These are phyloP conservation scores for Cytospora leucostoma DNA, from an alignment of 2,329 filamentous ascomycete species.

Conservation along the genomic window DNA sequence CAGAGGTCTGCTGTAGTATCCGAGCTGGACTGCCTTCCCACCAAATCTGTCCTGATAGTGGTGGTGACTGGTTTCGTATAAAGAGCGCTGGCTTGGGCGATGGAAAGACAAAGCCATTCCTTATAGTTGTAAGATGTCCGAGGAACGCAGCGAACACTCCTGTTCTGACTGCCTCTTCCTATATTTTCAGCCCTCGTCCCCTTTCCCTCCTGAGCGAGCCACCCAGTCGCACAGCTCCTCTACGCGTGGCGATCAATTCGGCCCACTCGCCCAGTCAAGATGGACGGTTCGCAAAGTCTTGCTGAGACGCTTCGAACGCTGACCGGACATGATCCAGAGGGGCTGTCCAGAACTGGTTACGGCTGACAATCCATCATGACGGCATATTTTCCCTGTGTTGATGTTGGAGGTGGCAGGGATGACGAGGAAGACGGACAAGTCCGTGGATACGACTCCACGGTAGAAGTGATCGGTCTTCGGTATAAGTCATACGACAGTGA, in stretches of 20 bases:
- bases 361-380: neutral
- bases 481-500: neutral
- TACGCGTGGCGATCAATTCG: neutral
- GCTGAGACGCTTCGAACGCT: neutral
- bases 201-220: neutral
- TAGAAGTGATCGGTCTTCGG: neutral
- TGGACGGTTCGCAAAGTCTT: neutral
- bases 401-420: neutral
- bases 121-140: neutral
- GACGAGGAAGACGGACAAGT: neutral
- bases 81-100: neutral
- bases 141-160: neutral
- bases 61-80: neutral
- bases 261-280: neutral
- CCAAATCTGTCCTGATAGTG: neutral
- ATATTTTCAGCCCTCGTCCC: neutral
- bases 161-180: neutral
- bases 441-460: neutral
- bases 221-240: neutral
- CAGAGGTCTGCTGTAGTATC: neutral
- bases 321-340: neutral
- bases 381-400: neutral
- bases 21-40: neutral
- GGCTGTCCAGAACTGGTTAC: neutral
- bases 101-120: constrained; percentile 12